Evolutionary conservation across 495 filamentous ascomycete species (phyloP).

Genomic region (Penicillium nucicola): DNA sequence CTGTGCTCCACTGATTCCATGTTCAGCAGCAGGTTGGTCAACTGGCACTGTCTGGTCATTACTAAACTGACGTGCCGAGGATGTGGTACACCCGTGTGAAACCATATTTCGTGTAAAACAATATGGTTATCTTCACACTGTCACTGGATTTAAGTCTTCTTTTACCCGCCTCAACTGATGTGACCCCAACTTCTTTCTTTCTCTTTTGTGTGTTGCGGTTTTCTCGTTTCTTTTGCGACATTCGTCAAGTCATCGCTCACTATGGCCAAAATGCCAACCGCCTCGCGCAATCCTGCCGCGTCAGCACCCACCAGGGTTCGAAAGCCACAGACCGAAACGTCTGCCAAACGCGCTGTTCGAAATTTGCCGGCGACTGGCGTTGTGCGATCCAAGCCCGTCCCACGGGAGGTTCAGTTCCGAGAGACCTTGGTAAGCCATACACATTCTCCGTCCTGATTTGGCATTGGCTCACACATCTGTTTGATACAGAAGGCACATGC

Average conservation of each 20-base stretch:
- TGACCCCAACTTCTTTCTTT: not conserved
- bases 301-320: not conserved
- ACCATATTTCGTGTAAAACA: not conserved
- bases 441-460: not conserved
- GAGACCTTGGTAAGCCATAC: not conserved
- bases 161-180: not conserved
- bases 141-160: constrained; percentile 1
- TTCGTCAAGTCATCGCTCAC: not conserved
- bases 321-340: not conserved
- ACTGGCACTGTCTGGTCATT: not conserved
- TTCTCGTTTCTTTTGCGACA: not conserved
- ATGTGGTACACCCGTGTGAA: not conserved
- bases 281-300: not conserved
- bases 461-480: not conserved
- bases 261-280: not conserved
- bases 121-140: not conserved
- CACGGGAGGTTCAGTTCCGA: not conserved
- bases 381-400: not conserved
- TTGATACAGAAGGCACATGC: not conserved
- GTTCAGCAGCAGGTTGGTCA: not conserved
- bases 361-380: not conserved
- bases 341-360: not conserved
- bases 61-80: not conserved
- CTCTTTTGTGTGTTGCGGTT: not conserved
- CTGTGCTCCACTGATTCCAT: not conserved